Evolutionary conservation across 495 filamentous ascomycete species (phyloP), one percentile per base, ranked within the genome.

Genomic region (Friedmanniomyces simplex): DNA sequence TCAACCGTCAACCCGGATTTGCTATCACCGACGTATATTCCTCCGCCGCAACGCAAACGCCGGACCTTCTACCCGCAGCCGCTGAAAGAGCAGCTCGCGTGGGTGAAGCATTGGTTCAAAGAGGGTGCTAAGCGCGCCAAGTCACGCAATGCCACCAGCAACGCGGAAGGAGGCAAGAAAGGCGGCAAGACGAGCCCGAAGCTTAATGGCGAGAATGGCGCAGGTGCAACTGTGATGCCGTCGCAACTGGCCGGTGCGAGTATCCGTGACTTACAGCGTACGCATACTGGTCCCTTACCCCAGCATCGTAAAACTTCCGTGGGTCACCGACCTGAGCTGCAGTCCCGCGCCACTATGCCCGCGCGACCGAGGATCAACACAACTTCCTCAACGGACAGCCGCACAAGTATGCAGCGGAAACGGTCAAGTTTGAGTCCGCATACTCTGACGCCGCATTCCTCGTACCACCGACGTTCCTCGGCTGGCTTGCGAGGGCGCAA

Each of bases 341-440:
- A 58, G 24, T 59, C 63, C 0, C 63, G 69, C 14, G 56, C 66
- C 0, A 66, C 65, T 16, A 52, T 65, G 21, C 65, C 69, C 5
- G 59, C 64, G 16, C 57, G 66, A 16, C 68, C 67, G 14, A 43
- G 67, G 32, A 47, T 72, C 51, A 67, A 66, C 32, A 72, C 70
- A 4, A 54, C 11, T 8, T 43, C 55, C 26, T 48, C 37, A 12
- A 47, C 77, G 24, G 66, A 78, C 21, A 66, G 57, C 50, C 60
- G 47, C 55, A 61, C 10, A 59, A 66, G 26, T 45, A 58, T 47
- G 26, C 72, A 54, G 67, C 68, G 41, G 62, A 85, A 89, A 70
- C 84, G 91, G 1, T 85, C 87, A 61, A 97, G 93, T 2, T 73
- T 94, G 13, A 97, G 94, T 0, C 93, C 93, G 1, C 83, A 84